Percentiles rank a stretch among this genome's conserved stretches.
These are phyloP conservation scores for Dalechampia spathulata DNA, from an alignment of 441 rosid genomes.

Conservation along the genomic window DNA sequence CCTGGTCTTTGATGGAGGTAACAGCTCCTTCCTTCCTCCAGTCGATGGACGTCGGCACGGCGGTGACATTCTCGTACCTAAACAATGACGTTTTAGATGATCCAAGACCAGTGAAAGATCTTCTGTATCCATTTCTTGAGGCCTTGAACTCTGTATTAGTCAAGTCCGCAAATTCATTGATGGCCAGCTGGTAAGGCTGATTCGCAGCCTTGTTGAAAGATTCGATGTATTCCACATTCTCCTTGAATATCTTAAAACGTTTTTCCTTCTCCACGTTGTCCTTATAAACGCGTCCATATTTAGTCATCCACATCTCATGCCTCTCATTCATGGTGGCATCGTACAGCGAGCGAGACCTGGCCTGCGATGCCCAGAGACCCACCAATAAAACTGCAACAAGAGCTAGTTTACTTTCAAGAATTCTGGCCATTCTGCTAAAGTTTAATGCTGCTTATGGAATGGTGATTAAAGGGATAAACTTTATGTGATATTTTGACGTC, in stretches of 20 bases:
- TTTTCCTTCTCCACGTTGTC: constrained; percentile 28
- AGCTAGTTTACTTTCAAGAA: neutral
- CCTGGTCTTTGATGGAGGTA: constrained; percentile 60
- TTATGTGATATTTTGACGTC: too few species aligned
- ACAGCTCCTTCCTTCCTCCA: constrained; percentile 76
- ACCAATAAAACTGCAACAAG: constrained; percentile 10
- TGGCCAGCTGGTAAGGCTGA: constrained; percentile 45
- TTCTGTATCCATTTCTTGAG: constrained; percentile 47
- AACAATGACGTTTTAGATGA: constrained; percentile 25
- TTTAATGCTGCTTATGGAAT: too few species aligned
- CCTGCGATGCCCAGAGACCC: constrained; percentile 23
- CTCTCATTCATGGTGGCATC: constrained; percentile 22
- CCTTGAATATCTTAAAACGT: constrained; percentile 61
- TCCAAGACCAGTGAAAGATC: constrained; percentile 24
- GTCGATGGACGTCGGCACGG: constrained; percentile 39
- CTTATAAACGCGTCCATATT: constrained; percentile 24
- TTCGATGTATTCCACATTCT: constrained; percentile 61
- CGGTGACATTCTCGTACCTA: constrained; percentile 35
- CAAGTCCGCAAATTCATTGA: constrained; percentile 67
- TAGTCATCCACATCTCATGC: constrained; percentile 37
- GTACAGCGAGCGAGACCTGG: constrained; percentile 26
- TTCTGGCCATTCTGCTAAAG: neutral
- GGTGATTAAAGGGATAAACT: too few species aligned
- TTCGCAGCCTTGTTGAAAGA: constrained; percentile 44
- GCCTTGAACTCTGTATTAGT: constrained; percentile 62